Evolutionary conservation across 257 asterid genomes (phyloP).

Genomic region (Cordia subcordata): DNA sequence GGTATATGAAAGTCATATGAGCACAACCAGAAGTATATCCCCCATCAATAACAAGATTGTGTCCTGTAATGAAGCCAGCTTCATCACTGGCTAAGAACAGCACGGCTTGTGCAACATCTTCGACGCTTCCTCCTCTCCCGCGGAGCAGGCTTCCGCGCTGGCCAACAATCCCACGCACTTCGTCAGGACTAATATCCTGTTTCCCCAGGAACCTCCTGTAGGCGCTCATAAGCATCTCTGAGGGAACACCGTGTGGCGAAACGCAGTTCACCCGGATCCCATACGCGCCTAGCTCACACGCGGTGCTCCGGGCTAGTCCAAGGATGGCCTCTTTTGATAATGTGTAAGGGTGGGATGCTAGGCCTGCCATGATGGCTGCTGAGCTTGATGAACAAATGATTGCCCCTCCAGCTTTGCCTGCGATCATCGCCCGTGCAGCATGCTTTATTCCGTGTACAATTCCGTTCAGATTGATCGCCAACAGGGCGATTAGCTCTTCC

Average conservation of each 20-base stretch:
- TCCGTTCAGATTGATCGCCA: constrained; percentile 60
- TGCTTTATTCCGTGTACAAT: constrained; percentile 74
- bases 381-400: constrained; percentile 85
- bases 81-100: constrained; percentile 73
- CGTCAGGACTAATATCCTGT: constrained; percentile 37
- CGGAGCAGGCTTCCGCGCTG: constrained; percentile 59
- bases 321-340: constrained; percentile 67
- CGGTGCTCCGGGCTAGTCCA: constrained; percentile 61
- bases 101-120: constrained; percentile 64
- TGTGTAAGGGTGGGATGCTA: constrained; percentile 74
- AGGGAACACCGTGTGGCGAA: constrained; percentile 78
- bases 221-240: constrained; percentile 66
- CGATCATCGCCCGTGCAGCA: constrained; percentile 69
- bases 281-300: constrained; percentile 68
- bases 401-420: constrained; percentile 34
- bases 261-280: constrained; percentile 78
- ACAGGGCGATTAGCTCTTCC: constrained; percentile 33
- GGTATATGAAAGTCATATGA: constrained; percentile 50
- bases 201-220: constrained; percentile 43
- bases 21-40: constrained; percentile 59
- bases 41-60: constrained; percentile 79
- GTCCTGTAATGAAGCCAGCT: constrained; percentile 71
- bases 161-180: constrained; percentile 54
- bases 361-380: constrained; percentile 74
- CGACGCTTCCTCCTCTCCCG: constrained; percentile 63